phyloP scores from a whole-genome alignment of 257 asterid species.

The Solanum gandarillasii region DNA sequence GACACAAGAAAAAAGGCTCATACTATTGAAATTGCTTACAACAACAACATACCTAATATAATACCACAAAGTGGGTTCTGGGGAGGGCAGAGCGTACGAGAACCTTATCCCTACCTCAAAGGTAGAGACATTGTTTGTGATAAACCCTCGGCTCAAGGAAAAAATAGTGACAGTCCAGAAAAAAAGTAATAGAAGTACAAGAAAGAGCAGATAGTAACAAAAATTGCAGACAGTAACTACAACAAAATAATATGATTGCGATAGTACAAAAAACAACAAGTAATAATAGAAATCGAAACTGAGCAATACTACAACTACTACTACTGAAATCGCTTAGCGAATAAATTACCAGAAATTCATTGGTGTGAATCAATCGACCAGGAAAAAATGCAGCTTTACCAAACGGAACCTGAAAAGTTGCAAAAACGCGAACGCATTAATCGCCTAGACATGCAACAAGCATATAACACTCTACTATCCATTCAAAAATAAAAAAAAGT shows the following conservation, averaged over 20 bases:
- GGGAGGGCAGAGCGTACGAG: neutral
- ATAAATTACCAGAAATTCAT: constrained; percentile 61
- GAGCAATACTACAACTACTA: neutral
- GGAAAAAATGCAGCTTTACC: constrained; percentile 95
- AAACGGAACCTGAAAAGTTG: constrained; percentile 54
- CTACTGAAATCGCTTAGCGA: neutral
- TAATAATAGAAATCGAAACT: neutral
- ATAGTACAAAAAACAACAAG: neutral
- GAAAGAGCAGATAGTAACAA: neutral
- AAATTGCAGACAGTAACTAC: neutral
- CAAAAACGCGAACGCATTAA: neutral
- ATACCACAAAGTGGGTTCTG: neutral
- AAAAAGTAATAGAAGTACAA: neutral
- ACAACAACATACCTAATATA: neutral
- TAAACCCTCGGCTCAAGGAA: neutral
- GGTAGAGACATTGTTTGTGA: neutral
- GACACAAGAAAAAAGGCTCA: neutral
- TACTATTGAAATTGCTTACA: neutral
- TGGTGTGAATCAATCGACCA: constrained; percentile 78
- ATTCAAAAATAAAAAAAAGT: neutral
- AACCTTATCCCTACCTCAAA: neutral
- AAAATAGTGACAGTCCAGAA: neutral
- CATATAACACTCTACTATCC: neutral
- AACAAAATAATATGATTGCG: neutral
- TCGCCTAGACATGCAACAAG: neutral